Evolutionary conservation across 768 basidiomycete species (phyloP).

Genomic region (Hygrocybe punicea): DNA sequence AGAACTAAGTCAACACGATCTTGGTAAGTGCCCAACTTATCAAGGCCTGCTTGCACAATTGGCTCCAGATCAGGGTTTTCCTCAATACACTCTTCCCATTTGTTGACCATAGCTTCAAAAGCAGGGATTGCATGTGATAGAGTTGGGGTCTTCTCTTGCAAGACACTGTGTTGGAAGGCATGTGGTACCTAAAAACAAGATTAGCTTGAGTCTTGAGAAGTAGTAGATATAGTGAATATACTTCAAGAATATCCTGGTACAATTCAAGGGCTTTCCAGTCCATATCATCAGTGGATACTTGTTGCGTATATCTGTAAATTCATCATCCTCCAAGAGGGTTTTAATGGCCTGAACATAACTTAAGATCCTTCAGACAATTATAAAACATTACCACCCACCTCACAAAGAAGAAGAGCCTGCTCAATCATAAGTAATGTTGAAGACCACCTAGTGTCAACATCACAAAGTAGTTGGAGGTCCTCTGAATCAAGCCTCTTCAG

Average conservation of each 20-base stretch:
- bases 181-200: slow-evolving; percentile 24
- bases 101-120: slow-evolving; percentile 22
- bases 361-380: not conserved
- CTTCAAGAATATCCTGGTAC: slow-evolving; percentile 24
- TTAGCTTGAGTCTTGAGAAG: not conserved
- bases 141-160: slow-evolving; percentile 28
- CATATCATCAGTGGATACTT: slow-evolving; percentile 15
- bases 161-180: slow-evolving; percentile 32
- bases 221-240: slow-evolving; percentile 9
- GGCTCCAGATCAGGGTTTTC: slow-evolving; percentile 5
- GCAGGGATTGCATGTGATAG: slow-evolving; percentile 25
- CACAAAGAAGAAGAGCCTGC: slow-evolving; percentile 21
- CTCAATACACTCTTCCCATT: slow-evolving; percentile 19
- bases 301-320: slow-evolving; percentile 21
- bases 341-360: not conserved
- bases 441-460: slow-evolving; percentile 29
- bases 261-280: slow-evolving; percentile 26
- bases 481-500: slow-evolving; percentile 3
- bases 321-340: slow-evolving; percentile 22
- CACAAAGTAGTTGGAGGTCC: slow-evolving; percentile 23
- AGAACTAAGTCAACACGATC: slow-evolving; percentile 15
- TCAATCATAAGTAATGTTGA: slow-evolving; percentile 31
- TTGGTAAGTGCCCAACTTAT: slow-evolving; percentile 27
- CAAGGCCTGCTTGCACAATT: slow-evolving; percentile 25
- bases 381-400: slow-evolving; percentile 16